Evolutionary conservation across 352 stramenopile species (phyloP).

Genomic region (Phytopythium oedochilum): DNA sequence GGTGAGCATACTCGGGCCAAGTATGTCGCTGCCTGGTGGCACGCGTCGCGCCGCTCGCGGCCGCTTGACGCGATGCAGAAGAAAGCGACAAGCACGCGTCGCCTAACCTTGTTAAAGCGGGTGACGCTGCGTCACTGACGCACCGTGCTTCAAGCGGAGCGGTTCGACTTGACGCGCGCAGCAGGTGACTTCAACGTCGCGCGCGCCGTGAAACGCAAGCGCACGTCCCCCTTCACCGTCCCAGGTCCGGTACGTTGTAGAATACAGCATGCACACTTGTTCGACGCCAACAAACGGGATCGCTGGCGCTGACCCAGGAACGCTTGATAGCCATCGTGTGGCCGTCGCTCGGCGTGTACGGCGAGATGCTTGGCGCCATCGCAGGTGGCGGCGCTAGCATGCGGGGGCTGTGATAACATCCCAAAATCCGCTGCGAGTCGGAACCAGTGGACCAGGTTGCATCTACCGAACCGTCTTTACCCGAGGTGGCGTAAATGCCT

Average conservation of each 20-base stretch:
- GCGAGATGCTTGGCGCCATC: neutral
- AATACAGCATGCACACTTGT: no score
- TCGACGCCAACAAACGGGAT: no score
- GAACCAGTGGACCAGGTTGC: neutral
- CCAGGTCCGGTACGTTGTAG: neutral
- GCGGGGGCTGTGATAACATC: neutral
- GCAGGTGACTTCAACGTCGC: constrained; percentile 1
- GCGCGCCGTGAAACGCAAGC: neutral
- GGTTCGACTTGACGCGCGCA: neutral
- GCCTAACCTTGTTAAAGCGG: constrained; percentile 2
- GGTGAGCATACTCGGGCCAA: no score
- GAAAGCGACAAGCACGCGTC: no score
- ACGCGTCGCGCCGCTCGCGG: no score
- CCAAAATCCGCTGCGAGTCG: neutral
- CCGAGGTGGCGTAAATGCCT: no score
- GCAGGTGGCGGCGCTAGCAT: neutral
- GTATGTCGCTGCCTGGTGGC: no score
- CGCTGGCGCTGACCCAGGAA: neutral
- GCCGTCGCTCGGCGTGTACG: no score
- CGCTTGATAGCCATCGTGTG: no score
- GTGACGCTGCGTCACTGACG: neutral
- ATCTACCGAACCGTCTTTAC: no score
- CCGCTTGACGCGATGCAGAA: no score
- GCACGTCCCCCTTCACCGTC: neutral
- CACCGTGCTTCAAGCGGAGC: neutral